Evolutionary conservation across 2,329 filamentous ascomycete species (phyloP).

Genomic region (Pseudovirgaria hyperparasitica): DNA sequence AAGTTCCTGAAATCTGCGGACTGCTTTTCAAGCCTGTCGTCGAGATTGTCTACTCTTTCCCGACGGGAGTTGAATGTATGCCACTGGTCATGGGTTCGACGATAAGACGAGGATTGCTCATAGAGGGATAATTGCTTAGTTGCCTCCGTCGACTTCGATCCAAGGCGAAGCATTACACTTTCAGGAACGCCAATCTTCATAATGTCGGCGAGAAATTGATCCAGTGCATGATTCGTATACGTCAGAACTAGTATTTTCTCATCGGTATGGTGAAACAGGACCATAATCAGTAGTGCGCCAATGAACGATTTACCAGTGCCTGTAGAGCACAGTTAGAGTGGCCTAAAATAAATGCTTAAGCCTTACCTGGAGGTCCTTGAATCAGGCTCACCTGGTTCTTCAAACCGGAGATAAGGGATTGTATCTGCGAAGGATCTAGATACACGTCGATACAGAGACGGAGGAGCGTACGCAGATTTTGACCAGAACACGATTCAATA

Average conservation of each 20-base stretch:
- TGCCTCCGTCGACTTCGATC: conserved; percentile 40
- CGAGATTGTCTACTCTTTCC: no score
- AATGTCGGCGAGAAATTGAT: conserved; percentile 47
- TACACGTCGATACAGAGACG: no score
- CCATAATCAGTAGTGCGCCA: conserved; percentile 49
- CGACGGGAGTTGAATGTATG: no score
- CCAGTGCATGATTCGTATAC: conserved; percentile 47
- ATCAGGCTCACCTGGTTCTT: conserved; percentile 45
- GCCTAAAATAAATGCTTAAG: conserved; percentile 4
- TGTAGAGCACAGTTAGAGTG: conserved; percentile 14
- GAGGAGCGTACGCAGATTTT: background rate
- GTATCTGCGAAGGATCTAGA: conserved; percentile 42
- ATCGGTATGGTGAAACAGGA: conserved; percentile 36
- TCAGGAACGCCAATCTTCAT: conserved; percentile 43
- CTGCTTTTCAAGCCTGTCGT: conserved; percentile 8
- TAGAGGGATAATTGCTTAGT: conserved; percentile 39
- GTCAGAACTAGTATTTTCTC: conserved; percentile 50
- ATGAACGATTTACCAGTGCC: conserved; percentile 67
- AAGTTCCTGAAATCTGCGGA: conserved; percentile 6
- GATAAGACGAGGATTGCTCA: conserved; percentile 23
- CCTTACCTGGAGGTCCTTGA: conserved; percentile 57
- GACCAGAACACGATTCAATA: no score
- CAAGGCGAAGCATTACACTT: conserved; percentile 46
- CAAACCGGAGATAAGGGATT: conserved; percentile 44
- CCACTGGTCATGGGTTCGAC: background rate